Percentiles rank a stretch among this genome's conserved stretches.
Evolutionary conservation across 306 rosid genomes (phyloP).

Genomic region (Rubus idaeus): DNA sequence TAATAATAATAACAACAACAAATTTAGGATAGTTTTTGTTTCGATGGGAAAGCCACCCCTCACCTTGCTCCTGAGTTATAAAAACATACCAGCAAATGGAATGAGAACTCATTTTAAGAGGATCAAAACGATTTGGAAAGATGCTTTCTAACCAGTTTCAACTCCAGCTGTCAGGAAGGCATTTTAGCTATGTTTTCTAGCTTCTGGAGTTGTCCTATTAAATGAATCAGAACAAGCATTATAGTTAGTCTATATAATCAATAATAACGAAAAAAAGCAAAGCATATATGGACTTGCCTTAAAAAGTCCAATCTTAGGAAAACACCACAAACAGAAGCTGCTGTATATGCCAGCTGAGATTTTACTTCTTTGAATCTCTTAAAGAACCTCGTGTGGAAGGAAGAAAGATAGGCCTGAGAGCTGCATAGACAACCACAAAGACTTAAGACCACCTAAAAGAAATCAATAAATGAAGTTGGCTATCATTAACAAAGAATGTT

Average conservation of each 20-base stretch:
- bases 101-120: not conserved
- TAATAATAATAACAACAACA: too few species aligned
- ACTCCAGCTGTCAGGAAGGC: not conserved
- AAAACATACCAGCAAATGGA: not conserved
- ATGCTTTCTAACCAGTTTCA: not conserved
- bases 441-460: not conserved
- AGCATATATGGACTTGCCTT: not conserved
- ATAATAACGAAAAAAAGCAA: not conserved
- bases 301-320: not conserved
- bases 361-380: not conserved
- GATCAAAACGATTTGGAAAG: not conserved
- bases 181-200: not conserved
- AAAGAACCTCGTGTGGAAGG: not conserved
- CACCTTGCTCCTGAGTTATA: not conserved
- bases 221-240: not conserved
- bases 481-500: not conserved
- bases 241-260: not conserved
- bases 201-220: not conserved
- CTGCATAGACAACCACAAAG: not conserved
- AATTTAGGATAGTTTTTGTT: not conserved
- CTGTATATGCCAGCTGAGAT: not conserved
- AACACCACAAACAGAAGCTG: not conserved
- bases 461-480: not conserved
- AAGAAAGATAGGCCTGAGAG: not conserved
- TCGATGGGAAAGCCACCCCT: not conserved